Evolutionary conservation across 208 protist genomes (phyloP), one percentile per base, ranked within the genome.

Genomic region (Leishmania major): DNA sequence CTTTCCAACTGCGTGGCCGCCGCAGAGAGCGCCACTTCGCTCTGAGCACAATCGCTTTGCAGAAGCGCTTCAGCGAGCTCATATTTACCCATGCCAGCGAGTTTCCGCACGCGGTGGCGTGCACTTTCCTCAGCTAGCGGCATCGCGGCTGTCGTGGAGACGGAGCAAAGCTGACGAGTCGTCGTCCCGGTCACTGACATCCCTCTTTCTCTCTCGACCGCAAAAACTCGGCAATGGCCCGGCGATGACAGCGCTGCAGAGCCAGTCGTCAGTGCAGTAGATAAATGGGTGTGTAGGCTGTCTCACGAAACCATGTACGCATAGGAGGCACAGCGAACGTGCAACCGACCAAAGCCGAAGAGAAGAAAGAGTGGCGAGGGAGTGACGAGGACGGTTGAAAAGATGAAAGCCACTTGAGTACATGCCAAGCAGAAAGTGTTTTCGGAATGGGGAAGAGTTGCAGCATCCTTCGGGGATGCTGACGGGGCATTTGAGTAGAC

Each of bases 31-130:
- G 80, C 49, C 13, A 75, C 77, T 71, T 84, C 45, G 10, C 84
- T 71, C 43, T 25, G 69, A 25, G 75, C 81, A 3, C 71, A 51
- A 35, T 82, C 85, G 6, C 35, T 60, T 49, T 88, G 71, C 35
- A 86, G 77, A 28, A 81, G 79, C 31, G 64, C 35, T 19, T 85
- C 86, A 5, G 88, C 87, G 4, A 78, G 74, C 51, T 70, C 75
- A 77, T 88, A 91, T 31, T 84, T 22, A 59, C 90, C 92, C 11
- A 73, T 55, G 37, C 79, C 80, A 6, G 84, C 88, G 51, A 91
- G 69, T 10, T 66, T 64, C 31, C 72, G 77, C 31, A 92, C 75
- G 22, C 88, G 72, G 45, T 78, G 79, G 40, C 71, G 75, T 19
- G 40, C 67, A 64, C 31, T 81, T 51, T 43, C 69, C 37, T 67